Conservation (phyloP, 2,329 filamentous ascomycete genomes). For the Pseudogymnoascus sp. region DNA sequence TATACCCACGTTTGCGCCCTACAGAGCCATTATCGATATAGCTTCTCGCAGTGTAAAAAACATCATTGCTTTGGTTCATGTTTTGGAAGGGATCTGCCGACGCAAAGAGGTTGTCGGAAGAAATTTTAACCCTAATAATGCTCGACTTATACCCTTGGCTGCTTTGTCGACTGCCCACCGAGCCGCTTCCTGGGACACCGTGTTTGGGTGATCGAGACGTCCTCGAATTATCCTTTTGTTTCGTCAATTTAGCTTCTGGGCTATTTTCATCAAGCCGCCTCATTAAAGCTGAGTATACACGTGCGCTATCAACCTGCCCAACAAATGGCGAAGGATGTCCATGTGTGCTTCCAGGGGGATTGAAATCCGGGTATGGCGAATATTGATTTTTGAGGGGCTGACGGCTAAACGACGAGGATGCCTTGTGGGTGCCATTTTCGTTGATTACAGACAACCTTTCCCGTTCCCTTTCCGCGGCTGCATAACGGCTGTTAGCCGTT, state of each 20-base stretch:
- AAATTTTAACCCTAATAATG: neutral
- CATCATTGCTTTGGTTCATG: neutral
- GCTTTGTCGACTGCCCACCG: conserved; percentile 14
- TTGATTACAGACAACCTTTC: conserved; percentile 59
- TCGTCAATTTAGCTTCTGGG: conserved; percentile 19
- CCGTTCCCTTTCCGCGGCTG: conserved; percentile 37
- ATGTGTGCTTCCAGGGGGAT: conserved; percentile 12
- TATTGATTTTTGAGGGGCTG: conserved; percentile 23
- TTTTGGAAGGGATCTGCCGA: neutral
- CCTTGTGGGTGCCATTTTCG: conserved; percentile 42
- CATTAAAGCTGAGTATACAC: conserved; percentile 59
- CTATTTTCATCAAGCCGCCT: conserved; percentile 42
- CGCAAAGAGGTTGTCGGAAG: neutral
- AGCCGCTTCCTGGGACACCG: conserved; percentile 15
- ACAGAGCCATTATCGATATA: neutral
- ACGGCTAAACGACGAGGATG: conserved; percentile 33
- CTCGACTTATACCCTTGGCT: conserved; percentile 15
- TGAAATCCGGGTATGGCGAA: conserved; percentile 21
- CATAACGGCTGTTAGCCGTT: conserved; percentile 37
- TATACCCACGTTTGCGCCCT: neutral
- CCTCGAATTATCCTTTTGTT: conserved; percentile 19
- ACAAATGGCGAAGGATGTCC: conserved; percentile 16
- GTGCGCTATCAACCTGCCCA: conserved; percentile 44
- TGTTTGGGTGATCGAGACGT: conserved; percentile 10
- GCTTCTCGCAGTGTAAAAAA: conserved; percentile 7